Evolutionary conservation across 176 grass and related monocot genomes (phyloP).

Genomic region (Chrysopogon serrulatus): DNA sequence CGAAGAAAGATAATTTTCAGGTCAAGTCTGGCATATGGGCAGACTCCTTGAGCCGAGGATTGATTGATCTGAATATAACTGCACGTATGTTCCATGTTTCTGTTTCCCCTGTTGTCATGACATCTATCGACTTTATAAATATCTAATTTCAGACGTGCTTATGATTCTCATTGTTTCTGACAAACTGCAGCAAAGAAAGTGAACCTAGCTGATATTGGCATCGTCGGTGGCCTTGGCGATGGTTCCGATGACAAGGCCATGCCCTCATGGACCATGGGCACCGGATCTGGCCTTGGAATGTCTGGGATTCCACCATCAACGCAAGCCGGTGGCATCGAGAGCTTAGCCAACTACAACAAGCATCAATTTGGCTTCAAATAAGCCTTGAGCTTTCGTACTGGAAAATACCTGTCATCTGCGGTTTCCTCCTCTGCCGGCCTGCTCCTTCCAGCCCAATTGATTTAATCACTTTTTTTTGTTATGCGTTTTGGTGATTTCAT

Average conservation of each 20-base stretch:
- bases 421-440: not conserved
- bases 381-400: slow-evolving; percentile 32
- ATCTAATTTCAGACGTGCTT: slow-evolving; percentile 4
- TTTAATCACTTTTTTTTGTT: not conserved
- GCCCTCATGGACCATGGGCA: slow-evolving; percentile 47
- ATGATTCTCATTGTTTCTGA: slow-evolving; percentile 6
- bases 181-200: slow-evolving; percentile 91
- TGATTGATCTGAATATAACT: slow-evolving; percentile 98
- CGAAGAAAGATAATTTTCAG: slow-evolving; percentile 71
- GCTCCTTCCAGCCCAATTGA: not conserved
- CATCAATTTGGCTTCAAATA: slow-evolving; percentile 83
- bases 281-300: slow-evolving; percentile 44
- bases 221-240: slow-evolving; percentile 76
- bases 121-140: slow-evolving; percentile 2
- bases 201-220: slow-evolving; percentile 80
- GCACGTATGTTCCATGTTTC: slow-evolving; percentile 52
- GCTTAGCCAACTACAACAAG: slow-evolving; percentile 60
- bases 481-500: not conserved
- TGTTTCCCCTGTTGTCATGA: not conserved
- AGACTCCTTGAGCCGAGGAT: slow-evolving; percentile 83
- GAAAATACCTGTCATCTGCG: not conserved
- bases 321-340: slow-evolving; percentile 43
- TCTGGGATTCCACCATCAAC: slow-evolving; percentile 44
- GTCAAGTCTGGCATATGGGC: slow-evolving; percentile 99
- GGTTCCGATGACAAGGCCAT: slow-evolving; percentile 47